These are phyloP conservation scores for Kazachstania africana DNA, from an alignment of 805 yeast species.

Conservation along the genomic window DNA sequence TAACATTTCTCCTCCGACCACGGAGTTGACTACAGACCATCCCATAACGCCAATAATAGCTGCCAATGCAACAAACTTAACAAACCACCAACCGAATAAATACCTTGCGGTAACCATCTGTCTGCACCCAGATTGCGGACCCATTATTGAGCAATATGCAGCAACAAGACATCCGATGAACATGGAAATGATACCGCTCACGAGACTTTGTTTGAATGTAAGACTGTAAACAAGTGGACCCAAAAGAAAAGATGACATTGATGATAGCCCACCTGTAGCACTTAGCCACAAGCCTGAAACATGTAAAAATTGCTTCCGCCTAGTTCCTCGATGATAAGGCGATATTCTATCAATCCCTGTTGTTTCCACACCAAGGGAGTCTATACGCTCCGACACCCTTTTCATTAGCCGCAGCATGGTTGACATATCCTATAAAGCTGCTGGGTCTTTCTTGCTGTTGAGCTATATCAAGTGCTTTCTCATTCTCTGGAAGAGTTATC, in stretches of 20 bases:
- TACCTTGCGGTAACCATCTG: conserved; percentile 78
- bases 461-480: too few relatives aligned
- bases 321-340: conserved; percentile 51
- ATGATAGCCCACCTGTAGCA: conserved; percentile 79
- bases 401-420: too few relatives aligned
- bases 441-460: too few relatives aligned
- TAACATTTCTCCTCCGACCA: conserved; percentile 78
- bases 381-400: conserved; percentile 35
- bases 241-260: conserved; percentile 72
- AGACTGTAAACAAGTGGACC: conserved; percentile 65
- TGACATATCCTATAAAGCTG: too few relatives aligned
- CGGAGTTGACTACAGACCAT: conserved; percentile 90
- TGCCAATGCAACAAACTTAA: conserved; percentile 60
- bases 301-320: conserved; percentile 27
- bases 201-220: conserved; percentile 52
- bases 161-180: conserved; percentile 65
- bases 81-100: conserved; percentile 78
- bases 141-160: conserved; percentile 76
- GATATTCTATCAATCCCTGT: conserved; percentile 70
- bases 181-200: conserved; percentile 52
- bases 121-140: conserved; percentile 82
- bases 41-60: conserved; percentile 71
- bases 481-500: too few relatives aligned
- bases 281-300: conserved; percentile 74
- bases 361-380: conserved; percentile 54